These are phyloP conservation scores for Coemansia sp. DNA, from an alignment of 192 early-diverging fungal genomes.

Conservation along the genomic window DNA sequence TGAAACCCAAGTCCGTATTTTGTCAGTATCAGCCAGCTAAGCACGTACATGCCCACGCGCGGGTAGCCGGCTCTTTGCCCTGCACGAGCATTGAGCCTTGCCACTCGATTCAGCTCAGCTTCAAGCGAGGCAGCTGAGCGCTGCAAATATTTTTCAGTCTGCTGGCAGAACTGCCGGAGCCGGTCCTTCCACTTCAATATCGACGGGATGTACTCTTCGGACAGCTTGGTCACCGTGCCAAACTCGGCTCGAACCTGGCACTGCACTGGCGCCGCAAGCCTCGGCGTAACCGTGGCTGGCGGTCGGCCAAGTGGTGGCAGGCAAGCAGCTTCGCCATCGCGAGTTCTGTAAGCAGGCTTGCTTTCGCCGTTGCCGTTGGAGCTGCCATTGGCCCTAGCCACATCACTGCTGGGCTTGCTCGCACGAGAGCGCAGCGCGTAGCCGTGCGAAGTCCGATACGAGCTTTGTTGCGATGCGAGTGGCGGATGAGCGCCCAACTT, in stretches of 20 bases:
- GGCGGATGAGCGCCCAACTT: not conserved
- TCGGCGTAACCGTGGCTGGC: not conserved
- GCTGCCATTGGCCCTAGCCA: not conserved
- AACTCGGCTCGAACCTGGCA: slow-evolving; percentile 38
- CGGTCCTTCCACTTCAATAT: slow-evolving; percentile 43
- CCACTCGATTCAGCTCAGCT: slow-evolving; percentile 14
- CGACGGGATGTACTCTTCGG: slow-evolving; percentile 47
- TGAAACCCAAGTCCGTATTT: slow-evolving; percentile 92
- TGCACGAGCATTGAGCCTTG: not conserved
- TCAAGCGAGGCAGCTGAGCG: slow-evolving; percentile 26
- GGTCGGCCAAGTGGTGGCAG: not conserved
- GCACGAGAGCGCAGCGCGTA: slow-evolving; percentile 34
- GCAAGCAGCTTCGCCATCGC: not conserved
- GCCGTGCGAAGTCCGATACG: slow-evolving; percentile 9
- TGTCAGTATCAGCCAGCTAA: slow-evolving; percentile 84
- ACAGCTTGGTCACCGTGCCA: slow-evolving; percentile 42
- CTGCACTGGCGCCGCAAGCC: not conserved
- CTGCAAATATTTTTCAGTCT: slow-evolving; percentile 23
- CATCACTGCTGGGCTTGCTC: not conserved
- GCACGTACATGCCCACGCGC: slow-evolving; percentile 69
- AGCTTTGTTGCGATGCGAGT: not conserved
- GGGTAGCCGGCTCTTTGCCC: slow-evolving; percentile 12
- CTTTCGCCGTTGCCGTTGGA: not conserved
- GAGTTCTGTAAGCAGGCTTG: not conserved
- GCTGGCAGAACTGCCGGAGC: slow-evolving; percentile 29